Conservation (phyloP, 495 filamentous ascomycete species). For the Rhizodiscina lignyota region DNA sequence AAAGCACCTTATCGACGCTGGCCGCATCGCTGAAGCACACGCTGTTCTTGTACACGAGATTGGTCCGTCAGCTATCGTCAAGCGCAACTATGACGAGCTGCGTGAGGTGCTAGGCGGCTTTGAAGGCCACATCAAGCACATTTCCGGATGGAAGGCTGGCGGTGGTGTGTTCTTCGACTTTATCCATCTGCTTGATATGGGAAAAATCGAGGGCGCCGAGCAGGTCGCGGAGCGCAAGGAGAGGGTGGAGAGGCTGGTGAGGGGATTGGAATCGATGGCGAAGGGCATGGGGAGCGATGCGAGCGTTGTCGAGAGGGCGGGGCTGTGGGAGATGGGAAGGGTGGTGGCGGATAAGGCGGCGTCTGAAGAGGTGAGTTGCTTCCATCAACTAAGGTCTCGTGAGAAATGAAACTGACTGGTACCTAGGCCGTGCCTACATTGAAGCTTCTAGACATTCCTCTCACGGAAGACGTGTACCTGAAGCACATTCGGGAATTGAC, state of each 20-base stretch:
- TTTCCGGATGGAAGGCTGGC: conserved; percentile 52
- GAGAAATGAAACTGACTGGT: not conserved
- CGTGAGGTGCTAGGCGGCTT: conserved; percentile 51
- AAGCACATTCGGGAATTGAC: conserved; percentile 53
- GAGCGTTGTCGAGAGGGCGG: conserved; percentile 65
- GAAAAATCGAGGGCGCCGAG: conserved; percentile 16
- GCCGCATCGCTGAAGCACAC: conserved; percentile 66
- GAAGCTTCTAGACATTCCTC: conserved; percentile 20
- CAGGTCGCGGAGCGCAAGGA: conserved; percentile 18
- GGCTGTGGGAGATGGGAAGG: conserved; percentile 49
- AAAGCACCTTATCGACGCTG: conserved; percentile 57
- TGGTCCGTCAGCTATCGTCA: conserved; percentile 63
- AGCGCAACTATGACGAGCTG: conserved; percentile 51
- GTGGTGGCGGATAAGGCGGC: conserved; percentile 45
- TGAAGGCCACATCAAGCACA: conserved; percentile 22
- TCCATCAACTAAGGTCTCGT: not conserved
- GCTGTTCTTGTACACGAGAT: conserved; percentile 60
- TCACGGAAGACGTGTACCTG: conserved; percentile 54
- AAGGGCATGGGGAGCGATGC: conserved; percentile 34
- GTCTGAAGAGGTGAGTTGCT: conserved; percentile 36
- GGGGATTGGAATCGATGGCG: conserved; percentile 46
- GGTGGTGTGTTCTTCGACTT: conserved; percentile 75
- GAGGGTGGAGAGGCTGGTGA: conserved; percentile 40
- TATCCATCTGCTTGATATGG: conserved; percentile 38
- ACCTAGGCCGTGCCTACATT: not conserved